Conservation (phyloP, 352 stramenopile species). For the Pythium aquatile region DNA sequence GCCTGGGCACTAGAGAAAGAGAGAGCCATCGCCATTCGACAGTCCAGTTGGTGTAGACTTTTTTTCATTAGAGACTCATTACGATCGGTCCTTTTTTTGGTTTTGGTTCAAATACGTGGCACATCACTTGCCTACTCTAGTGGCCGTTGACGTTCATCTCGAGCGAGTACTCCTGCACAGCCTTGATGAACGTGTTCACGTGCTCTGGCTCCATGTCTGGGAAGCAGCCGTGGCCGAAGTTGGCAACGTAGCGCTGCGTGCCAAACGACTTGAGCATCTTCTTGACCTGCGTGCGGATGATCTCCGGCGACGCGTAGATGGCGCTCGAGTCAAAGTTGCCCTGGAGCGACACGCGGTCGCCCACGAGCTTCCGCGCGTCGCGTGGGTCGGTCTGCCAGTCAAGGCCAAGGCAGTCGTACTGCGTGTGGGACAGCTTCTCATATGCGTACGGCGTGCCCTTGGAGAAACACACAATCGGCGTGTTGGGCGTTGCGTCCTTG, state of each 20-base stretch:
- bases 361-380: conserved; percentile 76
- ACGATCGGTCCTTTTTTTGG: not conserved
- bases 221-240: conserved; percentile 97
- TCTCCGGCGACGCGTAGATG: conserved; percentile 84
- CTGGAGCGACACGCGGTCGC: conserved; percentile 79
- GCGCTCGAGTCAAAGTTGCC: conserved; percentile 92
- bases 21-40: not conserved
- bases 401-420: conserved; percentile 95
- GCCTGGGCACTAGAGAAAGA: not conserved
- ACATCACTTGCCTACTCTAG: conserved; percentile 10
- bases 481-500: conserved; percentile 61
- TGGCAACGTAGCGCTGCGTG: conserved; percentile 95
- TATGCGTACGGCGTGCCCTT: conserved; percentile 86
- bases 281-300: conserved; percentile 84
- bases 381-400: conserved; percentile 94
- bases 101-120: conserved; percentile 1
- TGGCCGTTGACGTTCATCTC: conserved; percentile 71
- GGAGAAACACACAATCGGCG: conserved; percentile 82
- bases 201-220: conserved; percentile 94
- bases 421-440: conserved; percentile 62
- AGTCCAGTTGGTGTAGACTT: conserved; percentile 21
- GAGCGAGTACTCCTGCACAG: conserved; percentile 93
- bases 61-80: conserved; percentile 21
- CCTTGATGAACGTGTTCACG: conserved; percentile 95
- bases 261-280: conserved; percentile 95